Conservation (phyloP, 2,329 filamentous ascomycete genomes). For the Fusarium sp. region DNA sequence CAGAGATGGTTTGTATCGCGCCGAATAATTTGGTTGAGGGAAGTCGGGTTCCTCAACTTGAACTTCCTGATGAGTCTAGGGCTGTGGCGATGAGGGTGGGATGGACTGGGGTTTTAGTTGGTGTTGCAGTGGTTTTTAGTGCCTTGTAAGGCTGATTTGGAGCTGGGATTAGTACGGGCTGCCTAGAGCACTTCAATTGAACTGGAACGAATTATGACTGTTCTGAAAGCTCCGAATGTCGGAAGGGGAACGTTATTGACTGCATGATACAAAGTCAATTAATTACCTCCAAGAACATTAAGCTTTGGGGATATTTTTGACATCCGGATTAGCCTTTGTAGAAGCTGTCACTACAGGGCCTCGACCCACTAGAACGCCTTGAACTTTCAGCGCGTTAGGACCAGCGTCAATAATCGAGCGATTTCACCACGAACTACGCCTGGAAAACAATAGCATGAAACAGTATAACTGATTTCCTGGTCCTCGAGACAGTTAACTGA, state of each 20-base stretch:
- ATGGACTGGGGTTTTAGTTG: background rate
- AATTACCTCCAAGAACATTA: too few relatives aligned
- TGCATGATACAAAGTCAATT: background rate
- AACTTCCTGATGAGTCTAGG: background rate
- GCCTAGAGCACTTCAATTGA: background rate
- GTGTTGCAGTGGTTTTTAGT: background rate
- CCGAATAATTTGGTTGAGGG: fast-evolving
- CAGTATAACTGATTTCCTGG: fast-evolving
- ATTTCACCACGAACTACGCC: background rate
- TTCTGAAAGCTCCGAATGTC: background rate
- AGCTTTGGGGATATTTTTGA: background rate
- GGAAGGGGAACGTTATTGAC: background rate
- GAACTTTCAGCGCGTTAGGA: background rate
- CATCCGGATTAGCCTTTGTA: background rate
- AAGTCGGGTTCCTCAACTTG: background rate
- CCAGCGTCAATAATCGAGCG: background rate
- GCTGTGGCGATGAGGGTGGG: background rate
- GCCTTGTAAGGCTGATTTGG: background rate
- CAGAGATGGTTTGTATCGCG: too few relatives aligned
- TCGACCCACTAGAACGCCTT: background rate
- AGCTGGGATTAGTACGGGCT: background rate
- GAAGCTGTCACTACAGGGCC: background rate
- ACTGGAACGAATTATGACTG: background rate
- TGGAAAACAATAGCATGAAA: fast-evolving
- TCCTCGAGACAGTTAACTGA: background rate